These are phyloP conservation scores for Gynostemma pentaphyllum DNA, from an alignment of 306 rosid species.

Conservation along the genomic window DNA sequence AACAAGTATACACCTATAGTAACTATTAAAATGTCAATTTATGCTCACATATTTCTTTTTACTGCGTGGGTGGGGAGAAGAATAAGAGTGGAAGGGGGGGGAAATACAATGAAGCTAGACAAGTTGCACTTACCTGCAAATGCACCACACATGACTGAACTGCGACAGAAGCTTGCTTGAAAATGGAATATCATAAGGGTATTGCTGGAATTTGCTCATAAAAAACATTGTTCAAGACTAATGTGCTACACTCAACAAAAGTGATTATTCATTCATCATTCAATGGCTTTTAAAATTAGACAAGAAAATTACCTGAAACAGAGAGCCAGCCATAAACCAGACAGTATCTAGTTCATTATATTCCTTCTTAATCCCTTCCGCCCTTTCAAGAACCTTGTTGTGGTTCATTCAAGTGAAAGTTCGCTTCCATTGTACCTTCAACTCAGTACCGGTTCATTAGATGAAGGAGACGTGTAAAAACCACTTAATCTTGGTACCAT, in stretches of 20 bases:
- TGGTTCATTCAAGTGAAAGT: conserved; percentile 24
- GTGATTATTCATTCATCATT: not conserved
- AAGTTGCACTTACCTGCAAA: conserved; percentile 54
- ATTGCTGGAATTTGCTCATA: conserved; percentile 59
- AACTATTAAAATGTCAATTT: too few relatives aligned
- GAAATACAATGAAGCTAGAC: not conserved
- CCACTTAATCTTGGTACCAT: conserved; percentile 34
- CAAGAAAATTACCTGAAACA: conserved; percentile 58
- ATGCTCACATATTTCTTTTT: too few relatives aligned
- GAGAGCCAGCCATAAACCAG: conserved; percentile 99
- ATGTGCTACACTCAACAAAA: not conserved
- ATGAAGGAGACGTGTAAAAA: not conserved
- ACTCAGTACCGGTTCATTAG: not conserved
- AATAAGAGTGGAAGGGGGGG: too few relatives aligned
- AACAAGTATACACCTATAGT: too few relatives aligned
- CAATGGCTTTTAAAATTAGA: not conserved
- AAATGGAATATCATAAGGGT: conserved; percentile 91
- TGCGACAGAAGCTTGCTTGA: conserved; percentile 97
- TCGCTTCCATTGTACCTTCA: too few relatives aligned
- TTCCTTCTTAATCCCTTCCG: conserved; percentile 84
- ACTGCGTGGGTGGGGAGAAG: too few relatives aligned
- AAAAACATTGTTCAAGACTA: conserved; percentile 10
- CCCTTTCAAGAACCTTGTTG: conserved; percentile 73
- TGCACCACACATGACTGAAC: conserved; percentile 98
- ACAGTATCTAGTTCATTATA: conserved; percentile 94